A percentile compares a stretch with the other conserved stretches of the same genome.
Conservation (phyloP, 208 protist species). For the Trypanosoma boissoni region DNA sequence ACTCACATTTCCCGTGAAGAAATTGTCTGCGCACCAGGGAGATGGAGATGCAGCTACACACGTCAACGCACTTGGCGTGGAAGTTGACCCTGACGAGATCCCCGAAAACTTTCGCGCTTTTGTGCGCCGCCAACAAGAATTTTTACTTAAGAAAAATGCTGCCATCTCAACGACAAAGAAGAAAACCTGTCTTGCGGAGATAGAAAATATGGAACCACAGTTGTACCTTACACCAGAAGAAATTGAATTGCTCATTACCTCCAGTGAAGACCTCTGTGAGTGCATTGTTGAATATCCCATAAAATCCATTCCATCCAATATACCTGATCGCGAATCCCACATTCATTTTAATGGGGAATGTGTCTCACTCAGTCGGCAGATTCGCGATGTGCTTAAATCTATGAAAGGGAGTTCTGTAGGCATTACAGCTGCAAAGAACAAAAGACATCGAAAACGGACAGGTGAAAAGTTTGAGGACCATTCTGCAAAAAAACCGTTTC, state of each 20-base stretch:
- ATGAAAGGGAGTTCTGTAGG: slow-evolving; percentile 73
- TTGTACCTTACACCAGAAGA: slow-evolving; percentile 76
- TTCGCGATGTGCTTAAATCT: slow-evolving; percentile 75
- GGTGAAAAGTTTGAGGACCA: slow-evolving; percentile 89
- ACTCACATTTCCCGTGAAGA: slow-evolving; percentile 52
- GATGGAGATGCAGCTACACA: slow-evolving; percentile 28
- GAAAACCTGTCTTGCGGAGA: slow-evolving; percentile 64
- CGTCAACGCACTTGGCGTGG: slow-evolving; percentile 61
- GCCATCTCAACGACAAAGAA: slow-evolving; percentile 32
- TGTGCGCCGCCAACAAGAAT: slow-evolving; percentile 83
- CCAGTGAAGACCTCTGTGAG: slow-evolving; percentile 61
- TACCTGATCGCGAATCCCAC: slow-evolving; percentile 70
- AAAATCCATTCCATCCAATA: slow-evolving; percentile 52
- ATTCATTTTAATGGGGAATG: slow-evolving; percentile 72
- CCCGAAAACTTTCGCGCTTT: slow-evolving; percentile 78
- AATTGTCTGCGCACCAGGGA: not conserved
- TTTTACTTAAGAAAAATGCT: slow-evolving; percentile 77
- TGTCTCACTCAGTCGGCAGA: slow-evolving; percentile 74
- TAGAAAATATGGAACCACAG: slow-evolving; percentile 75
- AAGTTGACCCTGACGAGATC: slow-evolving; percentile 65
- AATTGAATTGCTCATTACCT: slow-evolving; percentile 59
- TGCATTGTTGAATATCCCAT: slow-evolving; percentile 70
- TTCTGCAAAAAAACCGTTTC: slow-evolving; percentile 83
- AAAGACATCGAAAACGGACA: slow-evolving; percentile 59
- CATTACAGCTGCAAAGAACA: slow-evolving; percentile 75